Evolutionary conservation across 495 filamentous ascomycete species (phyloP).

Genomic region (Penicillium angulare): DNA sequence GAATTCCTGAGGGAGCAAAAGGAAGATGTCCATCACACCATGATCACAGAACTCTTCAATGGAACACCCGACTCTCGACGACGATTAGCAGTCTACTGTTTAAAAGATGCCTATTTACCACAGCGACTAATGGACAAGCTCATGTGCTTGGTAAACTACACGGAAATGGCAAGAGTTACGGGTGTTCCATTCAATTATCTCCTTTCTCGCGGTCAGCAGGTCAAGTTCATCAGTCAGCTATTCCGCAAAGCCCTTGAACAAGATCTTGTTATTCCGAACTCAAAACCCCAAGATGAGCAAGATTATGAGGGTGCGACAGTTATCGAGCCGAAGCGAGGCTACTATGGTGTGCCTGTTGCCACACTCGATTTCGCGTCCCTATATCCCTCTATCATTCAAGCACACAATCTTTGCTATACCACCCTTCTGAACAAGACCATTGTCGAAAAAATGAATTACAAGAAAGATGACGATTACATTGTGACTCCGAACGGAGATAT

Average conservation of each 20-base stretch:
- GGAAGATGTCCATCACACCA: conserved; percentile 97
- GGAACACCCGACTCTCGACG: conserved; percentile 89
- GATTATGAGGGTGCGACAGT: conserved; percentile 95
- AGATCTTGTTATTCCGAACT: conserved; percentile 88
- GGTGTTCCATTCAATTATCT: conserved; percentile 97
- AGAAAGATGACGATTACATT: conserved; percentile 92
- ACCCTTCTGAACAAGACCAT: conserved; percentile 82
- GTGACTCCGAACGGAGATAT: conserved; percentile 90
- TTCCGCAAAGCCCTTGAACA: conserved; percentile 94
- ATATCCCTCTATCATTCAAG: conserved; percentile 98
- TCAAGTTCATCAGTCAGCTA: conserved; percentile 96
- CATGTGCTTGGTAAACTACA: conserved; percentile 96
- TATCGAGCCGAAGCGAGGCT: conserved; percentile 90
- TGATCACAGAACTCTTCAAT: conserved; percentile 98
- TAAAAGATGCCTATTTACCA: conserved; percentile 96
- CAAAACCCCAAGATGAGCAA: conserved; percentile 69
- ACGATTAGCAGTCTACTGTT: conserved; percentile 89
- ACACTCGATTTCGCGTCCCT: conserved; percentile 98
- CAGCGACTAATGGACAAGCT: conserved; percentile 96
- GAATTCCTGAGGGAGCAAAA: conserved; percentile 98
- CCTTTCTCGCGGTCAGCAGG: conserved; percentile 88
- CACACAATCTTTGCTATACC: conserved; percentile 98
- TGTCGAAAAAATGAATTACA: conserved; percentile 67
- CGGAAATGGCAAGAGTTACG: conserved; percentile 99
- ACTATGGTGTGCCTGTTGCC: conserved; percentile 90